Base-by-base conservation (phyloP, 176 grass and related monocot species). In the Cenchrus fungigraminus region DNA sequence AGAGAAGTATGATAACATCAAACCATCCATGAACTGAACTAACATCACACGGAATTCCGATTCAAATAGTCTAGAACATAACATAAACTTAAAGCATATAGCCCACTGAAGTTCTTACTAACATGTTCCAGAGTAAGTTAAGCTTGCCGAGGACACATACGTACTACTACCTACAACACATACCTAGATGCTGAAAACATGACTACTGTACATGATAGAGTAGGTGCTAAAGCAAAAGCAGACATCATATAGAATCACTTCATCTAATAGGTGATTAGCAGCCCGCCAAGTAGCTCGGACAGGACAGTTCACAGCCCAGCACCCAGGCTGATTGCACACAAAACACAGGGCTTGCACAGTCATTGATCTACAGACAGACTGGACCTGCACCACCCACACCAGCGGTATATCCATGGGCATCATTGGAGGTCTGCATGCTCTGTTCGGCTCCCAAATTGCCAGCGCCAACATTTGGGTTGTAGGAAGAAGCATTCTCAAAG, bases 261-360 rank as follows among this genome's bases (percentile, higher is more conserved):
- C 14, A 57, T 37, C 28, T 55, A 31, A 56, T 20, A 53, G 5
- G 4, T 65, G 5, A 15, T 65, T 65, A 65, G 10, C 25, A 63
- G 61, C 61, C 10, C 1, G 2, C 11, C 11, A 63, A 63, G 25
- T 63, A 29, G 10, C 60, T 63, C 22, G 4, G 29, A 16, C 64
- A 66, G 13, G 31, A 37, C 29, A 31, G 13, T 37, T 16, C 31
- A 15, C 3, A 66, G 64, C 12, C 61, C 29, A 92, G 64, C 92
- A 89, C 43, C 89, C 91, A 55, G 88, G 88, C 55, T 94, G 88
- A 4, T 86, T 54, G 74, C 92, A 97, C 40, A 82, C 91, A 56
- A 84, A 97, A 68, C 95, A 97, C 69, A 12, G 37, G 85, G 83
- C 52, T 77, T 28, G 9, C 59, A 0, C 9, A n/a, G 59, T 28